Evolutionary conservation across 306 rosid species (phyloP).

Genomic region (Cucurbita maxima): DNA sequence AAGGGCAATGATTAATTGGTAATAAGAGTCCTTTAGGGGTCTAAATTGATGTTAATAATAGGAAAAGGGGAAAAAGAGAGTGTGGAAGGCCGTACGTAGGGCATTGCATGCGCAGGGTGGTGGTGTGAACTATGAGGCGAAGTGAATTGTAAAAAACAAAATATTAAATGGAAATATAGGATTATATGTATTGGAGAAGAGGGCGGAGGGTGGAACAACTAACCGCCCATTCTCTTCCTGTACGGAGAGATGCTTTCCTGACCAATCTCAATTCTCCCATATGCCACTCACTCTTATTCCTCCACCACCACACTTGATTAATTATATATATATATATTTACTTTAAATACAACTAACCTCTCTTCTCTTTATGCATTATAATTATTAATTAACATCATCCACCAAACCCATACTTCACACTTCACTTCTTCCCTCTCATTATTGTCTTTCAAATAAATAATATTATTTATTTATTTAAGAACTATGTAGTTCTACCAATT

Average conservation of each 20-base stretch:
- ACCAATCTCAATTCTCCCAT: constrained; percentile 43
- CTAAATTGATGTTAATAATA: not conserved
- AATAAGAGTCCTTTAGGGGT: too few species aligned
- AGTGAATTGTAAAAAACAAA: not conserved
- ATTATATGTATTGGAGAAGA: not conserved
- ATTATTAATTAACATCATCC: too few species aligned
- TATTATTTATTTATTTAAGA: not conserved
- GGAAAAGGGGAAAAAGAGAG: not conserved
- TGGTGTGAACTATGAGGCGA: not conserved
- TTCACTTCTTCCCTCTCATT: not conserved
- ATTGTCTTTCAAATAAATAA: not conserved
- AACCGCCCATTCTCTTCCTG: constrained; percentile 1
- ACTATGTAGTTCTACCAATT: not conserved
- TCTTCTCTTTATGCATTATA: too few species aligned
- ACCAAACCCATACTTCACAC: not conserved
- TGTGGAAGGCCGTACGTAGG: not conserved
- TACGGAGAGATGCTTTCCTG: constrained; percentile 31
- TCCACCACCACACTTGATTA: too few species aligned
- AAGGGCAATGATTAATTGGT: too few species aligned
- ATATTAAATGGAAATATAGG: not conserved
- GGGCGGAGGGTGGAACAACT: not conserved
- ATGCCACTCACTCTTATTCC: constrained; percentile 5
- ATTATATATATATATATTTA: too few species aligned
- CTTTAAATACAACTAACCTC: too few species aligned
- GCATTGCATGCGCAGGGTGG: not conserved